These are phyloP conservation scores for Ballota nigra DNA, from an alignment of 257 asterid genomes.

Conservation along the genomic window DNA sequence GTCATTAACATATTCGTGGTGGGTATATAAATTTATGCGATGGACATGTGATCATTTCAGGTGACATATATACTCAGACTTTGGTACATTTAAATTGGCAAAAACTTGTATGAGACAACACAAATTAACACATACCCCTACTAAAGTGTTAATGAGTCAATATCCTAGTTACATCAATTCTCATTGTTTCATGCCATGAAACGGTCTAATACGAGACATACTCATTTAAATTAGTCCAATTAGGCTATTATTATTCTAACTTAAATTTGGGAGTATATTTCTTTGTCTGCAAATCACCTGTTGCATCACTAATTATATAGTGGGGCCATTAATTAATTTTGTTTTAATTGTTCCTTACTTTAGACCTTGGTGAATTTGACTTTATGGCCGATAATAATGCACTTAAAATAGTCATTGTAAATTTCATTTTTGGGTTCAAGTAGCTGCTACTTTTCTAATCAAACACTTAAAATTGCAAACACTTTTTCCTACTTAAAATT, in stretches of 20 bases:
- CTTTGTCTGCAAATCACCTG: slow-evolving; percentile 23
- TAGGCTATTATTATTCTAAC: background rate
- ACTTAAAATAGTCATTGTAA: background rate
- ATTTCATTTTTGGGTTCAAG: background rate
- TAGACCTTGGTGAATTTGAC: slow-evolving; percentile 23
- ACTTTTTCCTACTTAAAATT: background rate
- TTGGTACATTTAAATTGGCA: too few species aligned
- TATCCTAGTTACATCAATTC: too few species aligned
- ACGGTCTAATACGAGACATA: too few species aligned
- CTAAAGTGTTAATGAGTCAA: too few species aligned
- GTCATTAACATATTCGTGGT: too few species aligned
- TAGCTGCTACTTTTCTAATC: slow-evolving; percentile 15
- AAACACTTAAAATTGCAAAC: background rate
- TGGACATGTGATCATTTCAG: too few species aligned
- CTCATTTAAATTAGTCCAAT: background rate
- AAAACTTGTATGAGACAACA: too few species aligned
- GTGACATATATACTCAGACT: too few species aligned
- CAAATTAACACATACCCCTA: too few species aligned
- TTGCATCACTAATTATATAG: slow-evolving; percentile 23
- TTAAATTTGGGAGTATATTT: slow-evolving; percentile 26
- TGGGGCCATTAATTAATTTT: slow-evolving; percentile 20
- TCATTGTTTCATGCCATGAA: too few species aligned
- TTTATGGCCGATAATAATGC: slow-evolving; percentile 22
- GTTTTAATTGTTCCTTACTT: slow-evolving; percentile 11
- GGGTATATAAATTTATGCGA: too few species aligned